Base-by-base conservation (phyloP, 2,329 filamentous ascomycete species). In the Trichophyton simii region DNA sequence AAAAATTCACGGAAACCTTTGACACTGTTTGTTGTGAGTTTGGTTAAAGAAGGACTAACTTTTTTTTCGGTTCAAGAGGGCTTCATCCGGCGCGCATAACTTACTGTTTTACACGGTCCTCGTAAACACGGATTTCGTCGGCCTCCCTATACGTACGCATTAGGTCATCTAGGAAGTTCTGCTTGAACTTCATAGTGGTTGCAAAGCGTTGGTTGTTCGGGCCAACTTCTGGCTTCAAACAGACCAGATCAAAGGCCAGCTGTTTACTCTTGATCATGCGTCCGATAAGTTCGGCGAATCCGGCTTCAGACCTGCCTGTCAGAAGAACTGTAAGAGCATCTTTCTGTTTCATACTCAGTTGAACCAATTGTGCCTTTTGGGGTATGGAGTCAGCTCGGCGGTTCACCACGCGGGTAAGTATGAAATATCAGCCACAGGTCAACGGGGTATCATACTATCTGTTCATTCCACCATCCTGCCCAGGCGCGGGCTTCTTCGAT, bases 391-490 rank as follows among this genome's bases (percentile, higher is more conserved):
- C 55, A 58, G 55, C 34, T 44, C 36, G n/a, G 15, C 11, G 5
- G 18, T 36, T 20, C 25, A 25, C 42, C 36, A 58, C 46, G 59
- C 7, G 28, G 28, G 28, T 7, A 7, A 31, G 20, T 7, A 18
- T 44, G n/a, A n/a, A n/a, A 20, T 44, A 44, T 38, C 9, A 18
- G 18, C 22, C 50, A 61, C 54, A 36, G 20, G 18, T 55, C 52
- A 3, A 55, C 60, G 60, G 57, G 57, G 38, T 25, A 41, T 84
- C 86, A 63, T 67, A 81, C 83, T 66, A 99, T 86, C 68, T 87
- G 85, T 71, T 97, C 92, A 70, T 97, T 97, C 94, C 94, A 99
- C 88, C 89, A 96, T 41, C 91, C 91, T 62, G 88, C 79, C 92
- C 92, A 99, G 8, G 83, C 91, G 25, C 85, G 84, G 48, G 82